These are phyloP conservation scores for Russula olivacea DNA, from an alignment of 768 basidiomycete genomes.

Conservation along the genomic window DNA sequence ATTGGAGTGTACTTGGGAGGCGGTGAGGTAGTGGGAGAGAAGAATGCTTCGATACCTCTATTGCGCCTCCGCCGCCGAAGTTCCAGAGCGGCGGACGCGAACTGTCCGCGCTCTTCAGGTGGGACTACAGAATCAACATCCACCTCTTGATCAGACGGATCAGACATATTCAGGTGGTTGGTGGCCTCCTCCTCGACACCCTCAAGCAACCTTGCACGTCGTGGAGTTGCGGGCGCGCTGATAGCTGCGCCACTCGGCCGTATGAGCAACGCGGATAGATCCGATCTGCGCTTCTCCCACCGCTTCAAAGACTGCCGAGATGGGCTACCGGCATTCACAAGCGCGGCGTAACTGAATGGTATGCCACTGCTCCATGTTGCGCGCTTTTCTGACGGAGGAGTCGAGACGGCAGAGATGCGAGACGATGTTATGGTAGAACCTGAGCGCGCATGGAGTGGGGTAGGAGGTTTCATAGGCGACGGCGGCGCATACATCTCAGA, in stretches of 20 bases:
- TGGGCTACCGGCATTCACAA: constrained; percentile 45
- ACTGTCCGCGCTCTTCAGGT: constrained; percentile 35
- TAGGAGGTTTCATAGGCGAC: constrained; percentile 42
- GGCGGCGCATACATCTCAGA: constrained; percentile 87
- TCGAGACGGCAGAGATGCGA: constrained; percentile 30
- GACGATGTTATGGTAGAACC: constrained; percentile 33
- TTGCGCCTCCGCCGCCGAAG: constrained; percentile 49
- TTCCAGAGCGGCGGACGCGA: constrained; percentile 58
- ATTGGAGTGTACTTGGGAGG: constrained; percentile 21
- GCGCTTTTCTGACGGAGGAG: constrained; percentile 42
- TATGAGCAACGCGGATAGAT: constrained; percentile 45
- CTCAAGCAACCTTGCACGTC: constrained; percentile 27
- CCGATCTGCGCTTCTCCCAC: constrained; percentile 49
- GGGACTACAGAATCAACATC: constrained; percentile 10
- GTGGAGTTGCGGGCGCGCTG: constrained; percentile 40
- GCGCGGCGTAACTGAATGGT: constrained; percentile 42
- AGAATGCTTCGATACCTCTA: constrained; percentile 42
- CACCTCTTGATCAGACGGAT: constrained; percentile 1
- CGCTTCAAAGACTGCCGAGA: constrained; percentile 40
- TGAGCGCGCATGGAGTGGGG: constrained; percentile 38
- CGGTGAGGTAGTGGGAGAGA: constrained; percentile 37
- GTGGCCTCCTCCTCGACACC: constrained; percentile 41
- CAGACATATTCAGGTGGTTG: background rate
- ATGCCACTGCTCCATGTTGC: constrained; percentile 64
- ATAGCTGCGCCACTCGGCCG: constrained; percentile 29